A percentile compares a stretch with the other conserved stretches of the same genome.
phyloP scores from a whole-genome alignment of 164 flowering plant species.

The Taxillus chinensis region DNA sequence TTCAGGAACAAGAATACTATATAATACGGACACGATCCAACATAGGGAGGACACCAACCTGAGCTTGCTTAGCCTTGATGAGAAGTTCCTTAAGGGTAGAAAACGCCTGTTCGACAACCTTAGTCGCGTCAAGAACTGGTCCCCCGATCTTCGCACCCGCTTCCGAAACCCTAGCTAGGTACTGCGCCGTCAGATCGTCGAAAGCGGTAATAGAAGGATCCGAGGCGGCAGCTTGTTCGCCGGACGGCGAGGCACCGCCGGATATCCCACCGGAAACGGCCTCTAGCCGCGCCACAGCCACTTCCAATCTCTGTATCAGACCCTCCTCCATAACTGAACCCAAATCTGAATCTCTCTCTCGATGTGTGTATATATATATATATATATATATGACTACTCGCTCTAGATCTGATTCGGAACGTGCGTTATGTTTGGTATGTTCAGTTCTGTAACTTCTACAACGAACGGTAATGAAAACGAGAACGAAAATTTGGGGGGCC shows the following conservation, averaged over 20 bases:
- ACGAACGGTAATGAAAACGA: too few species aligned
- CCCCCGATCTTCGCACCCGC: conserved; percentile 93
- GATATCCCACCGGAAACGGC: conserved; percentile 27
- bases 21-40: too few species aligned
- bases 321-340: conserved; percentile 58
- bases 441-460: too few species aligned
- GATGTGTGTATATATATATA: not conserved
- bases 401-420: too few species aligned
- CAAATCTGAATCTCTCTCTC: not conserved
- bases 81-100: conserved; percentile 66
- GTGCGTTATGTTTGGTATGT: too few species aligned
- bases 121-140: conserved; percentile 60
- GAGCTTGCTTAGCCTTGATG: conserved; percentile 53
- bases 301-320: conserved; percentile 65
- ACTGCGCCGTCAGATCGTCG: conserved; percentile 47
- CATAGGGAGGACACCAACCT: conserved; percentile 32
- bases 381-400: too few species aligned
- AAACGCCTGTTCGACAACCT: conserved; percentile 57
- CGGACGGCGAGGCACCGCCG: conserved; percentile 5
- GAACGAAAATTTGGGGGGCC: too few species aligned
- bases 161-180: conserved; percentile 37
- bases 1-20: too few species aligned
- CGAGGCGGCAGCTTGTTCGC: conserved; percentile 16
- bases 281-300: conserved; percentile 82
- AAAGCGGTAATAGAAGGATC: conserved; percentile 76